A percentile compares a stretch with the other conserved stretches of the same genome.
Conservation (phyloP, 805 yeast genomes). For the Monosporozyma solicola region DNA sequence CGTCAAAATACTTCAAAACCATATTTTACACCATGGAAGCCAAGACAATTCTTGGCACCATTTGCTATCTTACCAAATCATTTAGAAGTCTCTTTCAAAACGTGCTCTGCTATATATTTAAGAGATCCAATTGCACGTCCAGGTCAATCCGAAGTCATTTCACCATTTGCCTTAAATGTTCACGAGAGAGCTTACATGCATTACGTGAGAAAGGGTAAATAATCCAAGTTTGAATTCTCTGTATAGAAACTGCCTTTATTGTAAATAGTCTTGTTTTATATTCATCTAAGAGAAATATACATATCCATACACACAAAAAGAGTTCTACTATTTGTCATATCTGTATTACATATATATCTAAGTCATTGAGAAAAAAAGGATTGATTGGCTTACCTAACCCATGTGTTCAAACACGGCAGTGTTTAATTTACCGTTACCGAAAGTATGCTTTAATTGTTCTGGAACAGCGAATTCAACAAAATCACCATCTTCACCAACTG, state of each 20-base stretch:
- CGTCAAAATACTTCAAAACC: slow-evolving; percentile 67
- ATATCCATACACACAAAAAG: background rate
- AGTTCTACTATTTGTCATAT: background rate
- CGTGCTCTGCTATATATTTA: slow-evolving; percentile 94
- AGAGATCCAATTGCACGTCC: slow-evolving; percentile 97
- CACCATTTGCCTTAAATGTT: slow-evolving; percentile 73
- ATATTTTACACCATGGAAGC: slow-evolving; percentile 94
- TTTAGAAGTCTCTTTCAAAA: slow-evolving; percentile 77
- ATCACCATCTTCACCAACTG: slow-evolving; percentile 61
- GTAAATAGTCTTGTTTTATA: slow-evolving; percentile 1
- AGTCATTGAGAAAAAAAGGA: background rate
- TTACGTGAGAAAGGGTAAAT: slow-evolving; percentile 67
- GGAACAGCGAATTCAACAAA: slow-evolving; percentile 77
- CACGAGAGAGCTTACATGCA: slow-evolving; percentile 95
- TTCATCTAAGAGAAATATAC: background rate
- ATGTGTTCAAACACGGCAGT: slow-evolving; percentile 76
- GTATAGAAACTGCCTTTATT: background rate
- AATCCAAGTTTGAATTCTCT: background rate
- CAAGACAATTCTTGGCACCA: slow-evolving; percentile 88
- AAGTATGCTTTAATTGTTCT: slow-evolving; percentile 78
- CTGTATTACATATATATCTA: background rate
- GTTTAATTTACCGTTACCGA: slow-evolving; percentile 51
- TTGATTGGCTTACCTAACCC: slow-evolving; percentile 35
- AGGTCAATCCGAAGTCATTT: slow-evolving; percentile 89
- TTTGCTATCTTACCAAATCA: slow-evolving; percentile 90